Conservation (phyloP, 2,329 filamentous ascomycete species). For the Chaetothyriales sp. region DNA sequence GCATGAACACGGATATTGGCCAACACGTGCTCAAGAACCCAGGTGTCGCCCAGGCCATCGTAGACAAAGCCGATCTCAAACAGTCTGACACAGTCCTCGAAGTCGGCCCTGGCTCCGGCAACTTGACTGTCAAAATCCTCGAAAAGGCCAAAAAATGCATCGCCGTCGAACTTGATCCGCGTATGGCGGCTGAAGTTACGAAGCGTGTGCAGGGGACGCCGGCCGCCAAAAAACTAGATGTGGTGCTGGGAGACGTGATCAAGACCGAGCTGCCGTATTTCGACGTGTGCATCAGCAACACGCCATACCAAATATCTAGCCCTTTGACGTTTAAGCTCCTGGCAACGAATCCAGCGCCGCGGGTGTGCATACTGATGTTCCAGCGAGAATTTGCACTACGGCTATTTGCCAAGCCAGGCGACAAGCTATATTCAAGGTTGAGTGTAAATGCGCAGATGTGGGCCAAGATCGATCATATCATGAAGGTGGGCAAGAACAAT, state of each 20-base stretch:
- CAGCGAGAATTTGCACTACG: slow-evolving; percentile 90
- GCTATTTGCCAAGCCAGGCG: slow-evolving; percentile 73
- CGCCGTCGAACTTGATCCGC: slow-evolving; percentile 82
- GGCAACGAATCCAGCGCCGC: slow-evolving; percentile 64
- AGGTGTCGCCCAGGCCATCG: slow-evolving; percentile 67
- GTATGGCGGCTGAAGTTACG: slow-evolving; percentile 91
- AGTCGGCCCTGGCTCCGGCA: slow-evolving; percentile 80
- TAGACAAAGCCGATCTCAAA: slow-evolving; percentile 77
- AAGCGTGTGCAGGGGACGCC: slow-evolving; percentile 87
- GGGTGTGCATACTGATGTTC: slow-evolving; percentile 85
- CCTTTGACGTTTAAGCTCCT: slow-evolving; percentile 87
- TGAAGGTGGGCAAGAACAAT: slow-evolving; percentile 94
- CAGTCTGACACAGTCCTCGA: slow-evolving; percentile 83
- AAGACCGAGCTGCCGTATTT: slow-evolving; percentile 71
- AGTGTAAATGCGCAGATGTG: slow-evolving; percentile 92
- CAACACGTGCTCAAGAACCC: slow-evolving; percentile 90
- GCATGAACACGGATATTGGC: slow-evolving; percentile 86
- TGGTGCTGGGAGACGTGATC: slow-evolving; percentile 84
- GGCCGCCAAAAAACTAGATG: slow-evolving; percentile 67
- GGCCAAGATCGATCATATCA: slow-evolving; percentile 56
- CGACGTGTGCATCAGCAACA: slow-evolving; percentile 73
- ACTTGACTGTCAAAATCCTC: slow-evolving; percentile 77
- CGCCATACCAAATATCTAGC: slow-evolving; percentile 68
- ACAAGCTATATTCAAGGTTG: slow-evolving; percentile 79
- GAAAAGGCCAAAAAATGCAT: slow-evolving; percentile 74